Conservation (phyloP, 2,329 filamentous ascomycete genomes). For the Aschersonia sp. region DNA sequence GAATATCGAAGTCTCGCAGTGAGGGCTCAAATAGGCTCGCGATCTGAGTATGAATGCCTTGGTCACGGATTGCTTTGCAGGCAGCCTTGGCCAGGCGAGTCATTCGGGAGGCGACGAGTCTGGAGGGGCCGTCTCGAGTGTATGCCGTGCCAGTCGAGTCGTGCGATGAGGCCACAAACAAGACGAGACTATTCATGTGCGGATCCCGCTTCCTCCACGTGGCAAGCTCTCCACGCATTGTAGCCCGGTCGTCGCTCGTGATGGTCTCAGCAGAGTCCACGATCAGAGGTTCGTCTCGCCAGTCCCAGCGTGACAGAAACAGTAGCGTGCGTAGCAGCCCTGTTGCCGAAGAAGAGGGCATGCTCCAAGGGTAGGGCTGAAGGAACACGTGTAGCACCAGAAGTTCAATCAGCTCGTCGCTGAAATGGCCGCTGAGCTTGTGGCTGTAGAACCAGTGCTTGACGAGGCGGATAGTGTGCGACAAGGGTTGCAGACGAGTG, state of each 20-base stretch:
- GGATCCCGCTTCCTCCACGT: constrained; percentile 84
- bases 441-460: constrained; percentile 87
- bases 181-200: constrained; percentile 65
- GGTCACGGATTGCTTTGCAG: constrained; percentile 40
- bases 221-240: constrained; percentile 58
- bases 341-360: constrained; percentile 61
- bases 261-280: constrained; percentile 56
- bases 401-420: constrained; percentile 73
- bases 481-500: constrained; percentile 67
- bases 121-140: constrained; percentile 57
- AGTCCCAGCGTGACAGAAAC: constrained; percentile 81
- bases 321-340: constrained; percentile 72
- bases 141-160: constrained; percentile 70
- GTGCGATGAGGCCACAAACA: constrained; percentile 70
- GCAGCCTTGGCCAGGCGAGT: constrained; percentile 69
- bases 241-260: constrained; percentile 41
- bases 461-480: constrained; percentile 66
- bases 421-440: constrained; percentile 62
- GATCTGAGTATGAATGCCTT: constrained; percentile 36
- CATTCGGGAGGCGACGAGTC: constrained; percentile 74
- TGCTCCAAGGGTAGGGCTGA: constrained; percentile 65
- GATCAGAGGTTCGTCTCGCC: constrained; percentile 69
- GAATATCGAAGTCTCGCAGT: constrained; percentile 68
- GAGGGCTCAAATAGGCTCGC: constrained; percentile 54
- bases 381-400: constrained; percentile 67